Evolutionary conservation across 495 filamentous ascomycete genomes (phyloP).

Genomic region (Podospora appendiculata): DNA sequence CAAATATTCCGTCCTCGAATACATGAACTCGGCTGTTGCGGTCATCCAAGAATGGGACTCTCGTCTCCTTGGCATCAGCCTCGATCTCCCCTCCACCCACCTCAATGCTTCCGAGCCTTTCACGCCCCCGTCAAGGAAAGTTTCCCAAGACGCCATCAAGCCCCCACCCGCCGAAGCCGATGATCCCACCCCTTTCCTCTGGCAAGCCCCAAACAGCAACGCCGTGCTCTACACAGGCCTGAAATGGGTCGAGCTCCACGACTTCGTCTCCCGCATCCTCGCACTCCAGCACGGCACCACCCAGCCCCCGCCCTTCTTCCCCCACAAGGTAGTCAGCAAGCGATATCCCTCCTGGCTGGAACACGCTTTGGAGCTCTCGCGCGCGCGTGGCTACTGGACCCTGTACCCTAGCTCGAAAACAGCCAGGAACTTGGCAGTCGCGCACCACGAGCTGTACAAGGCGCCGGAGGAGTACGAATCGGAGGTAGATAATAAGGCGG

Average conservation of each 20-base stretch:
- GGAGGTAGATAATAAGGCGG: slow-evolving; percentile 12
- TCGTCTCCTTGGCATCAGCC: slow-evolving; percentile 62
- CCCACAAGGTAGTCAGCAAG: slow-evolving; percentile 46
- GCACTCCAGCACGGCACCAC: slow-evolving; percentile 25
- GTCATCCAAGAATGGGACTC: slow-evolving; percentile 32
- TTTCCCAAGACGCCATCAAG: slow-evolving; percentile 10
- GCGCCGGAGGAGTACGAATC: slow-evolving; percentile 58
- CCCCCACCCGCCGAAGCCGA: slow-evolving; percentile 6
- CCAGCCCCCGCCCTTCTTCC: slow-evolving; percentile 21
- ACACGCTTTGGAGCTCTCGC: slow-evolving; percentile 63
- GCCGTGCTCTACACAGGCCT: slow-evolving; percentile 74
- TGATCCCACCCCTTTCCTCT: slow-evolving; percentile 55
- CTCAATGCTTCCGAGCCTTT: slow-evolving; percentile 50
- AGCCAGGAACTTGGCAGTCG: slow-evolving; percentile 46
- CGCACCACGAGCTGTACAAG: slow-evolving; percentile 67
- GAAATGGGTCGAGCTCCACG: slow-evolving; percentile 75
- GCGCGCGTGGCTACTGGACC: slow-evolving; percentile 63
- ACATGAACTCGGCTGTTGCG: slow-evolving; percentile 55
- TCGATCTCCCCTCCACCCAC: slow-evolving; percentile 60
- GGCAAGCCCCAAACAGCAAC: slow-evolving; percentile 74
- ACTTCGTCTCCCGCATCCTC: slow-evolving; percentile 56
- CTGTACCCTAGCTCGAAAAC: slow-evolving; percentile 58
- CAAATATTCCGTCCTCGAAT: slow-evolving; percentile 64
- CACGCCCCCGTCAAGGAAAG: slow-evolving; percentile 35
- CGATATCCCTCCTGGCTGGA: slow-evolving; percentile 72